Conservation (phyloP, 108 stramenopile genomes). For the Schizochytrium sp. region DNA sequence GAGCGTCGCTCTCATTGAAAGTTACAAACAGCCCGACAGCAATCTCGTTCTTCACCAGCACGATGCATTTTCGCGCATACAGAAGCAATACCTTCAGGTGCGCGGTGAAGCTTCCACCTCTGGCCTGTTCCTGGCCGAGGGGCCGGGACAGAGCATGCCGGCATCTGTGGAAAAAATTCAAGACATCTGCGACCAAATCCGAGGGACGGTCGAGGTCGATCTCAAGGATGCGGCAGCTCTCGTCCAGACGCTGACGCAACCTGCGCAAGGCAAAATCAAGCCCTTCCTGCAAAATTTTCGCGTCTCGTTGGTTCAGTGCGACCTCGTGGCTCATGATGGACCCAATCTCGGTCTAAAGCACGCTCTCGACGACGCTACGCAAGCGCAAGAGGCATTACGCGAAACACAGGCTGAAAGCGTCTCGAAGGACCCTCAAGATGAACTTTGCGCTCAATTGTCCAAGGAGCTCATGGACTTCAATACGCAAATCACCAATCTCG, state of each 20-base stretch:
- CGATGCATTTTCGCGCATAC: not conserved
- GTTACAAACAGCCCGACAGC: not conserved
- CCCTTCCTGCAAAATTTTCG: not conserved
- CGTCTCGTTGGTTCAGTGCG: not conserved
- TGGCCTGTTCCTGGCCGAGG: not conserved
- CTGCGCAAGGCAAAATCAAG: not conserved
- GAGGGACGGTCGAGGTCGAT: not conserved
- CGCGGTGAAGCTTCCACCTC: not conserved
- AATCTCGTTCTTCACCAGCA: not conserved
- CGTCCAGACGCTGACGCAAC: not conserved
- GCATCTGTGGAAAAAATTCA: not conserved
- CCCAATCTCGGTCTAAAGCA: too few species aligned
- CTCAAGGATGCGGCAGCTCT: not conserved
- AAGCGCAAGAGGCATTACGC: too few species aligned
- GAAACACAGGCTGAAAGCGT: too few species aligned
- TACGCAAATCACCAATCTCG: too few species aligned
- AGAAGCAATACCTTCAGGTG: not conserved
- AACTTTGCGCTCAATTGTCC: too few species aligned
- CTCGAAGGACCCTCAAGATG: too few species aligned
- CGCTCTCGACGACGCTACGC: too few species aligned
- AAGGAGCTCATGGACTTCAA: too few species aligned
- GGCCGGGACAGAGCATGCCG: not conserved
- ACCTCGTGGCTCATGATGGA: not conserved
- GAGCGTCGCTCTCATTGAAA: not conserved
- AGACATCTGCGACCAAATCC: not conserved